Evolutionary conservation across 345 rosid genomes (phyloP).

Genomic region (Carallia pectinifolia): DNA sequence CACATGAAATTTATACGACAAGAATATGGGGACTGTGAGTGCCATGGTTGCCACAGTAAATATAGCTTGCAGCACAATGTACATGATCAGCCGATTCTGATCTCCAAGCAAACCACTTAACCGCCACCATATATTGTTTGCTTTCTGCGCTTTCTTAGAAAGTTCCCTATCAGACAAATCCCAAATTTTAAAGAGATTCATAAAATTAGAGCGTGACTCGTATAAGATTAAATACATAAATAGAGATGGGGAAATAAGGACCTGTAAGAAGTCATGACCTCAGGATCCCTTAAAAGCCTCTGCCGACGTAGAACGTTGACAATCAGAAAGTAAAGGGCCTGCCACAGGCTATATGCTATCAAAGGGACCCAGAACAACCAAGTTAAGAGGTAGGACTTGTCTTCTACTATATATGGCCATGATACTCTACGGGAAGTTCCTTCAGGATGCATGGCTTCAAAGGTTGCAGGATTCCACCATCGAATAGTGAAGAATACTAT

Average conservation of each 20-base stretch:
- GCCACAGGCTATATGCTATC: conserved; percentile 87
- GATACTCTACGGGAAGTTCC: conserved; percentile 62
- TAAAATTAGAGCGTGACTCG: neutral
- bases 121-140: conserved; percentile 87
- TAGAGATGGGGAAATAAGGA: conserved; percentile 19
- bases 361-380: conserved; percentile 92
- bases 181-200: neutral
- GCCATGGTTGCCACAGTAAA: conserved; percentile 96
- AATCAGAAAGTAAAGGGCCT: conserved; percentile 78
- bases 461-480: conserved; percentile 95
- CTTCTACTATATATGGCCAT: conserved; percentile 87
- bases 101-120: conserved; percentile 85
- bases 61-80: conserved; percentile 68
- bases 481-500: conserved; percentile 90
- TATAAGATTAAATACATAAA: neutral
- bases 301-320: conserved; percentile 91
- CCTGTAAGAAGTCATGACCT: conserved; percentile 99
- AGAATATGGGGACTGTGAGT: conserved; percentile 85
- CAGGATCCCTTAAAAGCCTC: conserved; percentile 90
- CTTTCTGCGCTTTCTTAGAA: conserved; percentile 87
- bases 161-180: conserved; percentile 57
- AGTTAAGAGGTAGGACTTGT: conserved; percentile 61
- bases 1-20: conserved; percentile 66
- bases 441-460: conserved; percentile 86
- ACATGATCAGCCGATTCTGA: conserved; percentile 79